Conservation (phyloP, 164 flowering plant species). For the Taxillus chinensis region DNA sequence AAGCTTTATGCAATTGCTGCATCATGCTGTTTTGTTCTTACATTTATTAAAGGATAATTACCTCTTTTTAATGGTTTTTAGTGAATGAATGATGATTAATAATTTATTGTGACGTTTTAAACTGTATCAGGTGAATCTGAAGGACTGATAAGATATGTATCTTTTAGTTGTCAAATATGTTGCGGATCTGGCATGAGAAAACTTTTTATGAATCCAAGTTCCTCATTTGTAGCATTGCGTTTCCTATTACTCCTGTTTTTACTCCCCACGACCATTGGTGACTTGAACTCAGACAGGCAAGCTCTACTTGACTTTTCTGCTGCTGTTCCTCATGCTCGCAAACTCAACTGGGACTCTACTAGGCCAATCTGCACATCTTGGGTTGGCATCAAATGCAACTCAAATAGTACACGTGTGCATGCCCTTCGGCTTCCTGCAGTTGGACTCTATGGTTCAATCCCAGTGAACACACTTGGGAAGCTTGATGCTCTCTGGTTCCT, state of each 20-base stretch:
- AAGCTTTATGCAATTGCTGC: too few relatives aligned
- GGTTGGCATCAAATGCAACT: conserved; percentile 52
- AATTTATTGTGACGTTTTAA: too few relatives aligned
- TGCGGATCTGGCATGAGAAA: neutral
- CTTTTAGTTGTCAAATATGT: neutral
- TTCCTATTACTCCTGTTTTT: conserved; percentile 7
- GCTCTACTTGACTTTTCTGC: conserved; percentile 58
- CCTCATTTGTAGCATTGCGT: conserved; percentile 8
- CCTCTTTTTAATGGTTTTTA: too few relatives aligned
- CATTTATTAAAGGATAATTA: too few relatives aligned
- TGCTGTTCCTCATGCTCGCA: conserved; percentile 43
- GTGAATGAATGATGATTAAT: too few relatives aligned
- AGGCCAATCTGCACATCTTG: conserved; percentile 49
- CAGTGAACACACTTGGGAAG: conserved; percentile 41
- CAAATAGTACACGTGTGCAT: conserved; percentile 27
- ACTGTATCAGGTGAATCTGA: conserved; percentile 7
- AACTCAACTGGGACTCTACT: conserved; percentile 47
- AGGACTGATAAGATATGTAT: conserved; percentile 5
- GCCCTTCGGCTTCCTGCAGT: conserved; percentile 50
- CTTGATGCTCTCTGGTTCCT: conserved; percentile 48
- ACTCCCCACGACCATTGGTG: conserved; percentile 23
- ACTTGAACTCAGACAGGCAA: conserved; percentile 44
- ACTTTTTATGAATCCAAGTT: conserved; percentile 14
- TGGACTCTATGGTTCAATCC: conserved; percentile 54
- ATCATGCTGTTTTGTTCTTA: too few relatives aligned